Percentiles rank a stretch among this genome's conserved stretches.
phyloP scores from a whole-genome alignment of 148 eudicot species.

The Cornus controversa region DNA sequence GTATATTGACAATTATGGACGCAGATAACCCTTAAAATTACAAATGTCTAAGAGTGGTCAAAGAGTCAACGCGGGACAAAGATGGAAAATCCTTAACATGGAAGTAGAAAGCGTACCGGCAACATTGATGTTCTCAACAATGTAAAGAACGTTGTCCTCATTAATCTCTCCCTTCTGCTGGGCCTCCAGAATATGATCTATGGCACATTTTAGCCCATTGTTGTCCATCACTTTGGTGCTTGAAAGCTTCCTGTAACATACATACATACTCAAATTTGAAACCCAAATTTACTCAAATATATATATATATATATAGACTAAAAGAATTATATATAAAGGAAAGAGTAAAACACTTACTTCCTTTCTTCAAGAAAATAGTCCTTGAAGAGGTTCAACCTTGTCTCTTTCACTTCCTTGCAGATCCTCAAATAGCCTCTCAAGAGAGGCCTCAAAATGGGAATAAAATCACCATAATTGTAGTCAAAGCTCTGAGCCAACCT shows the following conservation, averaged over 20 bases:
- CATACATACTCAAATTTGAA: too few relatives aligned
- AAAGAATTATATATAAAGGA: too few relatives aligned
- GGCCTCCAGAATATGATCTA: constrained; percentile 80
- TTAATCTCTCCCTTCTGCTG: constrained; percentile 79
- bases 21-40: too few relatives aligned
- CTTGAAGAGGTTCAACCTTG: constrained; percentile 71
- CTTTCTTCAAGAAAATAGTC: constrained; percentile 76
- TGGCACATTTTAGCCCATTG: constrained; percentile 63
- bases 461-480: constrained; percentile 84
- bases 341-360: constrained; percentile 46
- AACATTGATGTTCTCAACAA: constrained; percentile 84
- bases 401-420: constrained; percentile 66
- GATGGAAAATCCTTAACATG: too few relatives aligned
- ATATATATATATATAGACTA: not conserved
- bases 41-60: too few relatives aligned
- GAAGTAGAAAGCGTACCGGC: constrained; percentile 47
- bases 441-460: constrained; percentile 76
- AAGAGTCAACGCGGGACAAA: not conserved
- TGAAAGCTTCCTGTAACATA: constrained; percentile 49
- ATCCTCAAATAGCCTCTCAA: constrained; percentile 69
- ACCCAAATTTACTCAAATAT: too few relatives aligned
- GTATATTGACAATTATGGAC: not conserved
- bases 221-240: constrained; percentile 51
- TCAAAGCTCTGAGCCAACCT: constrained; percentile 85
- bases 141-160: constrained; percentile 84